Evolutionary conservation across 2,329 filamentous ascomycete genomes (phyloP).

Genomic region (Microsporum ferrugineum): DNA sequence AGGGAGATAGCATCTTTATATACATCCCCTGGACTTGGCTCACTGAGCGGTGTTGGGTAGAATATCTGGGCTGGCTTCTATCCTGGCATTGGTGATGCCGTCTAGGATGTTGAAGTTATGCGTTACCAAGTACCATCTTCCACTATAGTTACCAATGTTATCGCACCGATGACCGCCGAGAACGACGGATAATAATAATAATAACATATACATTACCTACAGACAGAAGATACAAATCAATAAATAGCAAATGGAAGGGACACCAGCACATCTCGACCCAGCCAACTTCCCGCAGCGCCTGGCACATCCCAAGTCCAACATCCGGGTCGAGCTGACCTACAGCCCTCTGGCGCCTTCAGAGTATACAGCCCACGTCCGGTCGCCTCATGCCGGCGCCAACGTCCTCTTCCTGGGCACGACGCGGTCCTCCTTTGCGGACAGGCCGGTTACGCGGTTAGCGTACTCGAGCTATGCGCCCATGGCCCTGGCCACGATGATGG

Average conservation of each 20-base stretch:
- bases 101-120: no score
- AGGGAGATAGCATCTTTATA: no score
- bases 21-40: no score
- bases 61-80: no score
- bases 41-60: no score
- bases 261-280: constrained; percentile 13
- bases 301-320: constrained; percentile 33
- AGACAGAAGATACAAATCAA: no score
- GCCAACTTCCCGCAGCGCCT: constrained; percentile 25
- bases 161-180: no score
- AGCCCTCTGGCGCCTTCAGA: constrained; percentile 26
- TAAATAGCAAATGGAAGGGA: background rate
- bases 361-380: constrained; percentile 28
- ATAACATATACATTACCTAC: no score
- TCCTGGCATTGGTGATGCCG: no score
- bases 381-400: constrained; percentile 35
- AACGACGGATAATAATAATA: no score
- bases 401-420: constrained; percentile 38
- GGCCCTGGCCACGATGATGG: constrained; percentile 30
- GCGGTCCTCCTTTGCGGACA: constrained; percentile 32
- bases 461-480: constrained; percentile 36
- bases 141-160: no score
- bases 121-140: no score
- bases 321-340: constrained; percentile 35
- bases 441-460: constrained; percentile 33